Conservation (phyloP, 495 filamentous ascomycete genomes). For the Penicillium steckii region DNA sequence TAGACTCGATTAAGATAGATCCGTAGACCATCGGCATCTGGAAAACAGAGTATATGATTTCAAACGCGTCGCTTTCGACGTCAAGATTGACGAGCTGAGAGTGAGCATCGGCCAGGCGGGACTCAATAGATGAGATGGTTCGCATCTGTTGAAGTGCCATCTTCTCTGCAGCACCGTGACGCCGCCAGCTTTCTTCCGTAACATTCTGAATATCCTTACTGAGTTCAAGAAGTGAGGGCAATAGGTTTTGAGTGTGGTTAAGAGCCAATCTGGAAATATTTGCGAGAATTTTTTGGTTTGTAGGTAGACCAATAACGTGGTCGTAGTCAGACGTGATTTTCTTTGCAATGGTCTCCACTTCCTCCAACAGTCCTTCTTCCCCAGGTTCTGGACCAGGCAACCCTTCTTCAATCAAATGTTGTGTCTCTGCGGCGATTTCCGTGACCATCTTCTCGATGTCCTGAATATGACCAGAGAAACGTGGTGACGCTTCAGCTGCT, state of each 20-base stretch:
- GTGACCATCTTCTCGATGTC: slow-evolving; percentile 52
- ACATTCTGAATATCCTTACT: slow-evolving; percentile 73
- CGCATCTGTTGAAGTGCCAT: slow-evolving; percentile 71
- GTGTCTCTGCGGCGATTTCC: slow-evolving; percentile 52
- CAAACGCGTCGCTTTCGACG: slow-evolving; percentile 68
- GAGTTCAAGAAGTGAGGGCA: slow-evolving; percentile 76
- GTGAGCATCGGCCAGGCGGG: slow-evolving; percentile 66
- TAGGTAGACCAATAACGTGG: slow-evolving; percentile 66
- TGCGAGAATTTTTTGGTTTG: slow-evolving; percentile 67
- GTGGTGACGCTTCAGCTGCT: slow-evolving; percentile 44
- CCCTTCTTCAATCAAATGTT: slow-evolving; percentile 45
- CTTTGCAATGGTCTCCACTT: slow-evolving; percentile 79
- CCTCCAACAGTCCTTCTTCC: slow-evolving; percentile 63
- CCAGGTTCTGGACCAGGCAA: slow-evolving; percentile 36
- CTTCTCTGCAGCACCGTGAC: slow-evolving; percentile 57
- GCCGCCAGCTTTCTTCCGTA: slow-evolving; percentile 63
- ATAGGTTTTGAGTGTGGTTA: slow-evolving; percentile 77
- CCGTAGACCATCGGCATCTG: slow-evolving; percentile 87
- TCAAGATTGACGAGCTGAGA: slow-evolving; percentile 68
- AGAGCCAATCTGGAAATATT: slow-evolving; percentile 85
- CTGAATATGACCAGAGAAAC: slow-evolving; percentile 52
- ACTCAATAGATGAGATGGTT: slow-evolving; percentile 73
- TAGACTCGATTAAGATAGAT: slow-evolving; percentile 78
- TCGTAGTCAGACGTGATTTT: slow-evolving; percentile 89
- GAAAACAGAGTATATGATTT: slow-evolving; percentile 70